These are phyloP conservation scores for Passiflora organensis DNA, from an alignment of 345 rosid species.

Conservation along the genomic window DNA sequence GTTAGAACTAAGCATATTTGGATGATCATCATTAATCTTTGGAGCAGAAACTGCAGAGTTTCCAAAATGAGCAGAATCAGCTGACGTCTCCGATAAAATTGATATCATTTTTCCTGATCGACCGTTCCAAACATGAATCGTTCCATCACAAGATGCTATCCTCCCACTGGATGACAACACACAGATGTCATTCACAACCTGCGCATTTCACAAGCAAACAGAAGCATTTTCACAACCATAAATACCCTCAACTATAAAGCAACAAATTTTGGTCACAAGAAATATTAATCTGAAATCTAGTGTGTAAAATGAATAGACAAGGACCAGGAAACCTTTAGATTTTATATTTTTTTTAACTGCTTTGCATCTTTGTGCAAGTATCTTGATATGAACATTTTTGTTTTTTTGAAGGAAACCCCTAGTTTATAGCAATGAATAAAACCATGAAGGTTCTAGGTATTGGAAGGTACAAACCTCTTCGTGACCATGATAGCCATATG, in stretches of 20 bases:
- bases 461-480: constrained; percentile 71
- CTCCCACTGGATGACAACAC: constrained; percentile 65
- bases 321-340: no score
- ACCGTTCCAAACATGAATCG: constrained; percentile 85
- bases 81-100: constrained; percentile 58
- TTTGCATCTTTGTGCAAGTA: neutral
- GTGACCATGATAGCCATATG: constrained; percentile 84
- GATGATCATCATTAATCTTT: constrained; percentile 43
- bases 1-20: constrained; percentile 47
- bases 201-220: constrained; percentile 29
- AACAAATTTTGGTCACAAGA: neutral
- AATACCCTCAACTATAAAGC: neutral
- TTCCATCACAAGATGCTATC: constrained; percentile 95
- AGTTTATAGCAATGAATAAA: neutral
- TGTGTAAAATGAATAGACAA: no score
- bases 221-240: constrained; percentile 13
- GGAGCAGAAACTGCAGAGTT: constrained; percentile 39
- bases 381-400: neutral
- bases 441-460: constrained; percentile 7
- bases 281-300: neutral
- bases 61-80: constrained; percentile 46
- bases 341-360: neutral
- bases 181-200: constrained; percentile 88
- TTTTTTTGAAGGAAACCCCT: neutral
- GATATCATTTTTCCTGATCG: constrained; percentile 71